Percentiles rank a stretch among this genome's conserved stretches.
Evolutionary conservation across 345 rosid species (phyloP).

Genomic region (Hibiscus tridactylites): DNA sequence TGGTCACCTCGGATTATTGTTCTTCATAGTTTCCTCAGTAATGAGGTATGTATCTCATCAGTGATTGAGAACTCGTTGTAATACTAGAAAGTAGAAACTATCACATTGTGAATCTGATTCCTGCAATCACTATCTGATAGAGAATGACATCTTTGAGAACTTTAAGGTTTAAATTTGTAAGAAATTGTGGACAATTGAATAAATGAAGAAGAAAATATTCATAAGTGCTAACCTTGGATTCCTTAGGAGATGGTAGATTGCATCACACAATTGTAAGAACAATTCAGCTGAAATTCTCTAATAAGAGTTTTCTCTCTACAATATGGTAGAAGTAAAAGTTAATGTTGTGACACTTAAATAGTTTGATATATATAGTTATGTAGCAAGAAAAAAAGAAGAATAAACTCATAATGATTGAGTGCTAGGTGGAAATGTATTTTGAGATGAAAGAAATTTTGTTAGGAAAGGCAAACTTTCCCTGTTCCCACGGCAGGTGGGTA

Average conservation of each 20-base stretch:
- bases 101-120: not conserved
- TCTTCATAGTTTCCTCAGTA: slow-evolving; percentile 77
- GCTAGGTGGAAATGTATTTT: not conserved
- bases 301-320: not conserved
- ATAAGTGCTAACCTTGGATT: not conserved
- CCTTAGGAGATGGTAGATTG: not conserved
- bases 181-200: not conserved
- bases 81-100: not conserved
- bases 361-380: not conserved
- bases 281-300: not conserved
- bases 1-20: slow-evolving; percentile 90
- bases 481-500: not conserved
- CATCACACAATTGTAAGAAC: not conserved
- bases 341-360: not conserved
- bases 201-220: not conserved
- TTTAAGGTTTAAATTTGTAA: not conserved
- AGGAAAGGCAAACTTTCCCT: not conserved
- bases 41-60: slow-evolving; percentile 49
- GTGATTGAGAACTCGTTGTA: not conserved
- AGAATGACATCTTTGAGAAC: not conserved
- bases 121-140: not conserved
- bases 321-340: not conserved
- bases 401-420: not conserved
- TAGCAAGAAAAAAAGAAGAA: not conserved
- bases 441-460: not conserved